phyloP scores from a whole-genome alignment of 2,329 filamentous ascomycete species.

The Tolypocladium album region DNA sequence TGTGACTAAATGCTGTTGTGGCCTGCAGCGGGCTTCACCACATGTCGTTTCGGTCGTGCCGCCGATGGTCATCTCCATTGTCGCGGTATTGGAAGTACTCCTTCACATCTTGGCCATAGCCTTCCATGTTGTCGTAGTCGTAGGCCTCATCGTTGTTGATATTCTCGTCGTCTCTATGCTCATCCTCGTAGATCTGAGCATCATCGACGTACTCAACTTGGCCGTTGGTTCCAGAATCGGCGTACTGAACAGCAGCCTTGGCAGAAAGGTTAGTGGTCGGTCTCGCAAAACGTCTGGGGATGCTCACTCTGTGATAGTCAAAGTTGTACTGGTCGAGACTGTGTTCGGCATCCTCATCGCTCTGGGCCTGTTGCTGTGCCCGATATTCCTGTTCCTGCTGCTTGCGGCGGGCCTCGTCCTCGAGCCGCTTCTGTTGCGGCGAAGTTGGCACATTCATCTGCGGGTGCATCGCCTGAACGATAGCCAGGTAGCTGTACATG shows the following conservation, averaged over 20 bases:
- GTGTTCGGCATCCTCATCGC: constrained; percentile 33
- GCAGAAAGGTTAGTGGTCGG: constrained; percentile 2
- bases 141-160: constrained; percentile 16
- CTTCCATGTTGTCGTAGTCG: constrained; percentile 26
- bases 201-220: constrained; percentile 41
- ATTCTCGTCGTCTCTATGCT: constrained; percentile 29
- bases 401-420: constrained; percentile 42
- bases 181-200: constrained; percentile 42
- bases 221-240: constrained; percentile 29
- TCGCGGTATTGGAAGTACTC: constrained; percentile 30
- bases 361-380: constrained; percentile 33
- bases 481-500: constrained; percentile 98
- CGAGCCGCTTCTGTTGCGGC: constrained; percentile 56
- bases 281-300: not conserved
- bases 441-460: constrained; percentile 85
- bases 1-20: constrained; percentile 4
- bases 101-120: constrained; percentile 26
- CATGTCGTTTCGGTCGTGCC: constrained; percentile 28
- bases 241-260: constrained; percentile 35
- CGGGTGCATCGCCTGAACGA: constrained; percentile 97
- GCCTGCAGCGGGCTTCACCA: constrained; percentile 23
- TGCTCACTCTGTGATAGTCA: constrained; percentile 40
- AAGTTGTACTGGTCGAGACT: constrained; percentile 41
- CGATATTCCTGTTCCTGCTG: constrained; percentile 38
- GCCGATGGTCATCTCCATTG: constrained; percentile 18